Evolutionary conservation across 129 eudicot species (phyloP), one percentile per base, ranked within the genome.

Genomic region (Daucus carota): DNA sequence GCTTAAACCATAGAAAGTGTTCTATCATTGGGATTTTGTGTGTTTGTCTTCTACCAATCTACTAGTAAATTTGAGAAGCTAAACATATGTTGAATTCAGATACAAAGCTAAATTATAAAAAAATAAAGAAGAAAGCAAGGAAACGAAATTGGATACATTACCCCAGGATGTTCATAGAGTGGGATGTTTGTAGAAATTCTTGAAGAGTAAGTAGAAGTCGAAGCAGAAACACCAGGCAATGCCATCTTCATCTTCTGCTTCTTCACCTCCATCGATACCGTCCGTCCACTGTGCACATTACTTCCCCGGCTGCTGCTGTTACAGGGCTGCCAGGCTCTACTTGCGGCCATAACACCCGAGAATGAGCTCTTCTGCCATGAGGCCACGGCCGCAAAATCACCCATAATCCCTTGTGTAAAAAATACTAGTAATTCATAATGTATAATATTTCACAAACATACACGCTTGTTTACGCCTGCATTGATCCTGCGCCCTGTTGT

Each of bases 121-220:
- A 50, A 1, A 17, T 46, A 50, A 3, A 20, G 24, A 1, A 18
- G 8, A 48, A 50, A 50, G 26, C 24, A 50, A 50, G 59, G 20
- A 18, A 3, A 16, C 17, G n/a, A 24, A n/a, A 65, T 24, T 24
- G 71, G 28, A 24, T 36, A 8, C 46, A 75, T 73, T 87, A 89
- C 97, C 89, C 81, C 79, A 57, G 92, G 86, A 40, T 79, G 75
- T 80, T 92, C 98, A 22, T 88, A 83, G 57, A 92, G 87, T 62
- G 92, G 92, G 7, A 90, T 80, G 60, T 92, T 96, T 13, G 96
- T 92, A 42, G 86, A 84, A 48, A 90, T 86, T 81, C 83, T 79
- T 46, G 92, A 90, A 43, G 94, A 70, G 72, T 88, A 90, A 38
- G 94, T 88, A 18, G 89, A 83, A 54, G 42, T 36, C 85, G 87